phyloP scores from a whole-genome alignment of 2,329 filamentous ascomycete genomes.

The Passalora sequoiae region DNA sequence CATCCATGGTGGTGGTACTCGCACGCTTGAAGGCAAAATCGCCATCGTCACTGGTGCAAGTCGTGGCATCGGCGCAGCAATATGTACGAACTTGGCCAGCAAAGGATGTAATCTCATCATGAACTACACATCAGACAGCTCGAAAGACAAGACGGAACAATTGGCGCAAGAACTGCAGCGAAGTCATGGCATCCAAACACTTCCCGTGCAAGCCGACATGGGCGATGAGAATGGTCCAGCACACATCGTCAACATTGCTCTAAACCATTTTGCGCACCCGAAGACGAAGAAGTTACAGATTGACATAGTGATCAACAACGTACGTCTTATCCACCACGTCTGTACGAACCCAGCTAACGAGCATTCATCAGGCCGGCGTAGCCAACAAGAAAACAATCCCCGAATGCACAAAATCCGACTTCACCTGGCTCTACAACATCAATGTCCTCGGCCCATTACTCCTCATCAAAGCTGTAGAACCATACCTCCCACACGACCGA shows the following conservation, averaged over 20 bases:
- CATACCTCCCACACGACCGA: slow-evolving; percentile 64
- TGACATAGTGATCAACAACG: slow-evolving; percentile 81
- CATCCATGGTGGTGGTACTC: slow-evolving; percentile 8
- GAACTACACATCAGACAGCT: slow-evolving; percentile 65
- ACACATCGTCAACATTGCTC: slow-evolving; percentile 54
- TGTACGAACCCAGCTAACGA: background rate
- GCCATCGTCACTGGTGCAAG: slow-evolving; percentile 76
- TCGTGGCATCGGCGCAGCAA: slow-evolving; percentile 67
- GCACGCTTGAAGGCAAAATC: slow-evolving; percentile 62
- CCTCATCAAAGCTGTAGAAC: slow-evolving; percentile 66
- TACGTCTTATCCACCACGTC: background rate
- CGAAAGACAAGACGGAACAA: slow-evolving; percentile 46
- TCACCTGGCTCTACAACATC: slow-evolving; percentile 66
- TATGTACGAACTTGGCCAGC: slow-evolving; percentile 64
- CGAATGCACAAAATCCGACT: slow-evolving; percentile 60
- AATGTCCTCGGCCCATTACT: slow-evolving; percentile 80
- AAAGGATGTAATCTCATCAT: slow-evolving; percentile 66
- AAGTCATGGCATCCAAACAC: slow-evolving; percentile 55
- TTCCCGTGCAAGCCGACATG: slow-evolving; percentile 67
- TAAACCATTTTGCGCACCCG: slow-evolving; percentile 54
- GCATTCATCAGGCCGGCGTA: slow-evolving; percentile 53
- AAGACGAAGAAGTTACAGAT: slow-evolving; percentile 58
- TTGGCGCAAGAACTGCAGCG: slow-evolving; percentile 53
- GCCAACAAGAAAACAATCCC: slow-evolving; percentile 59
- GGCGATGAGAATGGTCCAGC: slow-evolving; percentile 56